These are phyloP conservation scores for Adenanthera pavonina DNA, from an alignment of 306 rosid genomes.

Conservation along the genomic window DNA sequence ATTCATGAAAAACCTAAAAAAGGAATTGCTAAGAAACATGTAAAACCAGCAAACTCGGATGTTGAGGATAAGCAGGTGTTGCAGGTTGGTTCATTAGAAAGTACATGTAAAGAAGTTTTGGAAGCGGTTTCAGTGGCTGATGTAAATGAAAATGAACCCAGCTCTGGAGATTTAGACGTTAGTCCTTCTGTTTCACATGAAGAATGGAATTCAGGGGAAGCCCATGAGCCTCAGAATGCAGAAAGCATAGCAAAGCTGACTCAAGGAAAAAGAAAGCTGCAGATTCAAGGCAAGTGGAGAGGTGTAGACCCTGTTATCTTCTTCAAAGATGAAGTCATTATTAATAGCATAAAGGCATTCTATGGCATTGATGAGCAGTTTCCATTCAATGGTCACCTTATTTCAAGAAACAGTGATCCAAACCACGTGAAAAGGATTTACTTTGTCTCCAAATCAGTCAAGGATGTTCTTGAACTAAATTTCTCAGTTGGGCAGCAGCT, in stretches of 20 bases:
- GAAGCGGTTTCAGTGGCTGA: conserved; percentile 60
- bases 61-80: conserved; percentile 48
- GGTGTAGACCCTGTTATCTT: conserved; percentile 96
- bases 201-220: conserved; percentile 49
- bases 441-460: conserved; percentile 82
- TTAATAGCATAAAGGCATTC: conserved; percentile 77
- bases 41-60: conserved; percentile 42
- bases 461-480: conserved; percentile 87
- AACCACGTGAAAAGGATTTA: conserved; percentile 90
- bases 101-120: conserved; percentile 44
- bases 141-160: conserved; percentile 50
- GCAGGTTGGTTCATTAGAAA: conserved; percentile 50
- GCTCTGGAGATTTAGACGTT: conserved; percentile 45
- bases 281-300: conserved; percentile 92
- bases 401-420: conserved; percentile 78
- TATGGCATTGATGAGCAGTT: conserved; percentile 81
- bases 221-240: conserved; percentile 43
- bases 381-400: conserved; percentile 81
- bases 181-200: conserved; percentile 45
- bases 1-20: conserved; percentile 51
- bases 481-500: conserved; percentile 91
- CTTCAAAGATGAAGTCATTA: conserved; percentile 74
- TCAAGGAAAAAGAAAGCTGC: conserved; percentile 76
- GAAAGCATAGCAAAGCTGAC: conserved; percentile 46
- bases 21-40: conserved; percentile 33